Percentiles rank a stretch among this genome's conserved stretches.
These are phyloP conservation scores for Fusarium oxysporum DNA, from an alignment of 2,329 filamentous ascomycete species.

Conservation along the genomic window DNA sequence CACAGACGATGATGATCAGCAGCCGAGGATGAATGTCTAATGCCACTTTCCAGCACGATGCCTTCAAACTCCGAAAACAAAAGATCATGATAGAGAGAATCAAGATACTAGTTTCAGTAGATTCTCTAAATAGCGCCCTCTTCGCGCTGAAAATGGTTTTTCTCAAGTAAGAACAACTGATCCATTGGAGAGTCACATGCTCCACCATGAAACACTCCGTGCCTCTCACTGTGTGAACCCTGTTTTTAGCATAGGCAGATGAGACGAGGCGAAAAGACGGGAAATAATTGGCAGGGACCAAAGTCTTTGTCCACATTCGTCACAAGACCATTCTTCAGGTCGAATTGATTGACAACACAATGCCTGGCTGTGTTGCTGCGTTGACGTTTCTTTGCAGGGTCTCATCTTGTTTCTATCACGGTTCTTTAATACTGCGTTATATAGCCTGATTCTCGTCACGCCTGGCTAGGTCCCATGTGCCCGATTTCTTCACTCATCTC, in stretches of 20 bases:
- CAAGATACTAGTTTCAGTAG: not conserved
- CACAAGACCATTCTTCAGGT: slow-evolving; percentile 26
- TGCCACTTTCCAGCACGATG: not conserved
- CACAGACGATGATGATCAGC: slow-evolving; percentile 6
- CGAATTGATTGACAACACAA: slow-evolving; percentile 6
- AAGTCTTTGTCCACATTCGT: slow-evolving; percentile 36
- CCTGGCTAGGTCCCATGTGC: not conserved
- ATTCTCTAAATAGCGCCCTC: not conserved
- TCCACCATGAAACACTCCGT: slow-evolving; percentile 40
- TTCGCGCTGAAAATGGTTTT: slow-evolving; percentile 4
- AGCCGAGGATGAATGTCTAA: not conserved
- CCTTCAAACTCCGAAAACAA: not conserved
- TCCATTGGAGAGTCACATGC: slow-evolving; percentile 25
- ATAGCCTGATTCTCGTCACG: not conserved
- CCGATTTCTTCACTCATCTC: slow-evolving; percentile 1
- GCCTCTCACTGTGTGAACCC: slow-evolving; percentile 35
- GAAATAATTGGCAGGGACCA: slow-evolving; percentile 35
- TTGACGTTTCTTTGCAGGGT: slow-evolving; percentile 10
- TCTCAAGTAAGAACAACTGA: slow-evolving; percentile 21
- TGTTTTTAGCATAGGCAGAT: slow-evolving; percentile 26
- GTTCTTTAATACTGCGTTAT: not conserved
- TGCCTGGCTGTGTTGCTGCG: not conserved
- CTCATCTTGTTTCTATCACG: not conserved
- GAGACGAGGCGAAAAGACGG: slow-evolving; percentile 14
- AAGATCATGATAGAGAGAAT: not conserved